Percentiles rank a stretch among this genome's conserved stretches.
phyloP scores from a whole-genome alignment of 2,329 filamentous ascomycete genomes.

The Penicillium verrucosum region DNA sequence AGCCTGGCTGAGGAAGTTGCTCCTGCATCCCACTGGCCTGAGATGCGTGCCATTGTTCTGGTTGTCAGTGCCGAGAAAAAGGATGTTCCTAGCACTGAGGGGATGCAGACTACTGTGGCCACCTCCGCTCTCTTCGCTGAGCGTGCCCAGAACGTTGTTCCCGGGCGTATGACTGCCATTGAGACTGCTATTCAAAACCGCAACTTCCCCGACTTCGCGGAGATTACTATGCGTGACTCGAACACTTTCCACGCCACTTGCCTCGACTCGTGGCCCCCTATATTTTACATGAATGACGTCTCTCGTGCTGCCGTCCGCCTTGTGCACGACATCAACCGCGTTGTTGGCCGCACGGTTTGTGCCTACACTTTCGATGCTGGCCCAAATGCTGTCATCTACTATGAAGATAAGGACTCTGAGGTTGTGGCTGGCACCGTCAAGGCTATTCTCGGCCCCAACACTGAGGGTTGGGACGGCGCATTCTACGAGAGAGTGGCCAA shows the following conservation, averaged over 20 bases:
- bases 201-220: slow-evolving; percentile 83
- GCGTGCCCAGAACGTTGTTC: slow-evolving; percentile 73
- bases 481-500: slow-evolving; percentile 53
- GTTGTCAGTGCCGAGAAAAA: slow-evolving; percentile 95
- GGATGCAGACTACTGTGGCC: slow-evolving; percentile 95
- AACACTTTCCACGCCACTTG: slow-evolving; percentile 97
- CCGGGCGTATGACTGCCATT: slow-evolving; percentile 78
- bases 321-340: slow-evolving; percentile 82
- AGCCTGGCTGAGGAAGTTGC: slow-evolving; percentile 86
- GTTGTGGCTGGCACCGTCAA: slow-evolving; percentile 76
- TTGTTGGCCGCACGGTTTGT: slow-evolving; percentile 73
- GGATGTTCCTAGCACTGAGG: slow-evolving; percentile 84
- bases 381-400: slow-evolving; percentile 96
- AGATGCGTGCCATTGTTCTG: slow-evolving; percentile 88
- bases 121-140: slow-evolving; percentile 84
- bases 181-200: slow-evolving; percentile 71
- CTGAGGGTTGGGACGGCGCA: slow-evolving; percentile 56
- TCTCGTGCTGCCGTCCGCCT: slow-evolving; percentile 81
- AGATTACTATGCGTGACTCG: slow-evolving; percentile 92
- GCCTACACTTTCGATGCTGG: slow-evolving; percentile 98
- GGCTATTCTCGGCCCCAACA: slow-evolving; percentile 64
- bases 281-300: slow-evolving; percentile 98
- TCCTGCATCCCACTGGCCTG: slow-evolving; percentile 85
- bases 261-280: slow-evolving; percentile 91
- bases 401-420: slow-evolving; percentile 72